Conservation (phyloP, 2,329 filamentous ascomycete species). For the Clarireedia paspali region DNA sequence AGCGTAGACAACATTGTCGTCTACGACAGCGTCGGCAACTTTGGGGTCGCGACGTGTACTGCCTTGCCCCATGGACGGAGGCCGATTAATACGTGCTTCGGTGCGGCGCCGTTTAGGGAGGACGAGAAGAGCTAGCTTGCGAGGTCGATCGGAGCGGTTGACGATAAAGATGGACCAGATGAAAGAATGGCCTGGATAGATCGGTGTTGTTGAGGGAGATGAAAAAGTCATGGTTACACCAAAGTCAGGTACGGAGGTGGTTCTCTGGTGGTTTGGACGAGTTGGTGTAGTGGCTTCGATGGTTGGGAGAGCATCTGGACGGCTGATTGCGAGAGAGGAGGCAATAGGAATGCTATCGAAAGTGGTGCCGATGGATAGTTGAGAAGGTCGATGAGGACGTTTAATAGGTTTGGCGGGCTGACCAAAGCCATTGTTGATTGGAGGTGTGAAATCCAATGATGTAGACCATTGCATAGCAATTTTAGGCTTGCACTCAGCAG, state of each 20-base stretch:
- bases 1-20: constrained; percentile 64
- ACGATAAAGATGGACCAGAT: constrained; percentile 68
- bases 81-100: constrained; percentile 37
- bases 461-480: constrained; percentile 63
- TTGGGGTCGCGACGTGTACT: constrained; percentile 29
- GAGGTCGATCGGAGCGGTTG: constrained; percentile 55
- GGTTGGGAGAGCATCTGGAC: constrained; percentile 52
- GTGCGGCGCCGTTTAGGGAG: constrained; percentile 57
- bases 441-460: constrained; percentile 59
- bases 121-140: constrained; percentile 63
- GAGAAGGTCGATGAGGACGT: constrained; percentile 53
- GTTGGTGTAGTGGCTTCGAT: constrained; percentile 42
- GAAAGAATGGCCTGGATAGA: constrained; percentile 60
- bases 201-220: constrained; percentile 49
- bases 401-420: constrained; percentile 49
- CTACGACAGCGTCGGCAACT: constrained; percentile 58
- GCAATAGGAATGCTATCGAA: constrained; percentile 44
- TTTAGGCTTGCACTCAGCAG: constrained; percentile 49
- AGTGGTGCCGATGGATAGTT: constrained; percentile 53
- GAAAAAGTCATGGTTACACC: constrained; percentile 71
- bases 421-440: constrained; percentile 56
- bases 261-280: constrained; percentile 20
- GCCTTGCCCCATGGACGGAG: constrained; percentile 41
- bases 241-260: constrained; percentile 47
- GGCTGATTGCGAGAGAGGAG: constrained; percentile 47